Percentiles rank a stretch among this genome's conserved stretches.
Conservation (phyloP, 495 filamentous ascomycete species). For the Aspergillus homomorphus region DNA sequence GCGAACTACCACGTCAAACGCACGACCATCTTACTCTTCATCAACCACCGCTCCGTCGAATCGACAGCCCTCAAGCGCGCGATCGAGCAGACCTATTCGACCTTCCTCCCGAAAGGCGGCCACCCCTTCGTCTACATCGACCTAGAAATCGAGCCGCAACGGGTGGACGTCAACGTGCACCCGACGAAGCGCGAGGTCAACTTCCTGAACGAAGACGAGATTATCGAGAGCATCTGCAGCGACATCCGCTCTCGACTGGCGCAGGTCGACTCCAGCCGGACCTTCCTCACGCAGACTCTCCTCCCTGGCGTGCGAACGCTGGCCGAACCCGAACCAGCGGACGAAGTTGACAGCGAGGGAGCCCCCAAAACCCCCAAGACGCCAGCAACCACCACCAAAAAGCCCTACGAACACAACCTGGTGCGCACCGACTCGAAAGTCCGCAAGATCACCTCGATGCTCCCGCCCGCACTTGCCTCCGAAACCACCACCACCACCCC, state of each 20-base stretch:
- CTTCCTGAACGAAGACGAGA: slow-evolving; percentile 97
- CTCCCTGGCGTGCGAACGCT: slow-evolving; percentile 58
- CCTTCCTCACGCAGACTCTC: slow-evolving; percentile 89
- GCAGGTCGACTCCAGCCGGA: slow-evolving; percentile 89
- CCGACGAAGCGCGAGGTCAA: slow-evolving; percentile 98
- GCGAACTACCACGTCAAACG: slow-evolving; percentile 95
- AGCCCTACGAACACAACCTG: slow-evolving; percentile 82
- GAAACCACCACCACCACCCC: slow-evolving; percentile 12
- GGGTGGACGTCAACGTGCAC: slow-evolving; percentile 97
- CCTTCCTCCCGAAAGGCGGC: slow-evolving; percentile 89
- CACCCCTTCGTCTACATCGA: slow-evolving; percentile 94
- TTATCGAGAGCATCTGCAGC: slow-evolving; percentile 82
- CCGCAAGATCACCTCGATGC: slow-evolving; percentile 96
- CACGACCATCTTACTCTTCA: slow-evolving; percentile 86
- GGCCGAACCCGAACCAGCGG: slow-evolving; percentile 28
- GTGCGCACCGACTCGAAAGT: slow-evolving; percentile 86
- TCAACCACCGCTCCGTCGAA: slow-evolving; percentile 97
- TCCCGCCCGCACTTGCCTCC: slow-evolving; percentile 48
- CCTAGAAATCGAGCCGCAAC: slow-evolving; percentile 86
- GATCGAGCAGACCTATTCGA: slow-evolving; percentile 85
- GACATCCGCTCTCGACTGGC: slow-evolving; percentile 76
- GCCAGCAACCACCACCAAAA: slow-evolving; percentile 48
- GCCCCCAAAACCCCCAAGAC: slow-evolving; percentile 42
- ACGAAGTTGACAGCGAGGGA: slow-evolving; percentile 12
- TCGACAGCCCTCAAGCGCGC: slow-evolving; percentile 85